A percentile compares a stretch with the other conserved stretches of the same genome.
phyloP scores from a whole-genome alignment of 139 green algal genomes.

The Tetradesmus obliquus region DNA sequence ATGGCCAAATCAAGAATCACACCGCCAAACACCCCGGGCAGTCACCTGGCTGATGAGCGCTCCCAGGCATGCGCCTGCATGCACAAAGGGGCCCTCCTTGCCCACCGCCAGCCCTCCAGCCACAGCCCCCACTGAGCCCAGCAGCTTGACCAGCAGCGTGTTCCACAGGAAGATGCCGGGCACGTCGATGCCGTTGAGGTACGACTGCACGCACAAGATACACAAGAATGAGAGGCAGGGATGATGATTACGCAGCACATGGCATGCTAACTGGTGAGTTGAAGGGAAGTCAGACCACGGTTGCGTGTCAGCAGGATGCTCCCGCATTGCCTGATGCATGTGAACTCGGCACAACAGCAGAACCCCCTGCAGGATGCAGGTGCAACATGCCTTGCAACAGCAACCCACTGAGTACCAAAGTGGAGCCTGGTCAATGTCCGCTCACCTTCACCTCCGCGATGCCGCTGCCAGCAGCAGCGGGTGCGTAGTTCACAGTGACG shows the following conservation, averaged over 20 bases:
- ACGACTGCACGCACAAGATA: constrained; percentile 57
- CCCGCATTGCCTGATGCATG: not conserved
- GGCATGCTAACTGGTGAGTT: too few species aligned
- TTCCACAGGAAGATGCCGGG: constrained; percentile 76
- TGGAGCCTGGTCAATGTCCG: not conserved
- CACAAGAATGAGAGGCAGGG: not conserved
- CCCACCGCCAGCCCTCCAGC: constrained; percentile 84
- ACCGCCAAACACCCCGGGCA: not conserved
- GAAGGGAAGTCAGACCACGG: too few species aligned
- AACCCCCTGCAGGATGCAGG: too few species aligned
- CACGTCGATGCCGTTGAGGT: constrained; percentile 88
- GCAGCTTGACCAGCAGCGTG: constrained; percentile 82
- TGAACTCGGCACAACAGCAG: not conserved
- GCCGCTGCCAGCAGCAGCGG: constrained; percentile 79
- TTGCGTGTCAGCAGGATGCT: too few species aligned
- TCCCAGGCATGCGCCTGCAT: constrained; percentile 80
- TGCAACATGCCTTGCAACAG: too few species aligned
- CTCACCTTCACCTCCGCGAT: constrained; percentile 86
- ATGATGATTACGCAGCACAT: too few species aligned
- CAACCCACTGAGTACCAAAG: too few species aligned
- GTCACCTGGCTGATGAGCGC: constrained; percentile 68
- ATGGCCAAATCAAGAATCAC: too few species aligned
- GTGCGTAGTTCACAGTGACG: constrained; percentile 69
- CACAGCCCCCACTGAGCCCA: constrained; percentile 73
- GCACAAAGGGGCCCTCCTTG: constrained; percentile 91